Evolutionary conservation across 148 eudicot species (phyloP).

Genomic region (Beta vulgaris): DNA sequence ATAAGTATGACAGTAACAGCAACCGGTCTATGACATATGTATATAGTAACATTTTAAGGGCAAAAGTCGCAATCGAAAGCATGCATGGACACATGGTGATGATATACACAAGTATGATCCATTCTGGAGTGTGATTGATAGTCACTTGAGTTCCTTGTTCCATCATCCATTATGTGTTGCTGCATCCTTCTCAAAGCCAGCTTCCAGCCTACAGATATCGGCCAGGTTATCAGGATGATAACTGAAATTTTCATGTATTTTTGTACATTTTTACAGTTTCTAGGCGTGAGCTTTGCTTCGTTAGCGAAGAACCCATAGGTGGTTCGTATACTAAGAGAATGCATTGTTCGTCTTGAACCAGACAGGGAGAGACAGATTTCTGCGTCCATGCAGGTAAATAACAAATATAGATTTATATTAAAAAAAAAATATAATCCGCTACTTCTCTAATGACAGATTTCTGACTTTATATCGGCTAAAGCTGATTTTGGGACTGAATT

Average conservation of each 20-base stretch:
- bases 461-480: constrained; percentile 87
- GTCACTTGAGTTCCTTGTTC: constrained; percentile 56
- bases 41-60: constrained; percentile 72
- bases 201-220: constrained; percentile 82
- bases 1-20: constrained; percentile 53
- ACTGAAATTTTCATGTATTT: constrained; percentile 10
- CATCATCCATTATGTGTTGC: constrained; percentile 82
- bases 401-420: not conserved
- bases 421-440: not conserved
- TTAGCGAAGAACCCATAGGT: constrained; percentile 72
- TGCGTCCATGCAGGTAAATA: constrained; percentile 86
- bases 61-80: constrained; percentile 64
- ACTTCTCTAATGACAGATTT: constrained; percentile 47
- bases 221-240: constrained; percentile 60
- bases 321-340: constrained; percentile 81
- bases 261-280: not conserved
- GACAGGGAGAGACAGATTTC: constrained; percentile 69
- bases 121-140: constrained; percentile 83
- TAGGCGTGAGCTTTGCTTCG: constrained; percentile 21
- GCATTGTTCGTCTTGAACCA: constrained; percentile 76
- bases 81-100: constrained; percentile 68
- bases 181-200: constrained; percentile 82
- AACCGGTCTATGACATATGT: constrained; percentile 72
- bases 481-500: constrained; percentile 98
- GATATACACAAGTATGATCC: constrained; percentile 71